phyloP scores from a whole-genome alignment of 1,284 basidiomycete genomes.

The Pyrrhoderma lamaoense region DNA sequence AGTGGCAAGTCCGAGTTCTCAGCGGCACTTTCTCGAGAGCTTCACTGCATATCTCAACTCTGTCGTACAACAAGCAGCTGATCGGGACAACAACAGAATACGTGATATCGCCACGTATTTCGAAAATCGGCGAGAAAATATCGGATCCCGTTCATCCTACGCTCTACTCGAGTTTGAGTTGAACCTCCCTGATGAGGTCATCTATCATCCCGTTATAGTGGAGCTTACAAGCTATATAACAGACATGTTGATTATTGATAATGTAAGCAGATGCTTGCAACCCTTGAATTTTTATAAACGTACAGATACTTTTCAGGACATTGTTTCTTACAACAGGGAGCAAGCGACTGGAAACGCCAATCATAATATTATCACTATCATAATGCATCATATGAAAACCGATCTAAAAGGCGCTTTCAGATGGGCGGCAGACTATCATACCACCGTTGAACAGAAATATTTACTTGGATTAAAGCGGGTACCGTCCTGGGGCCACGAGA shows the following conservation, averaged over 20 bases:
- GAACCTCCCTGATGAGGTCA: slow-evolving; percentile 48
- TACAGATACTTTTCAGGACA: slow-evolving; percentile 38
- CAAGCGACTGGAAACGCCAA: slow-evolving; percentile 45
- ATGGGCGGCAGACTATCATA: slow-evolving; percentile 45
- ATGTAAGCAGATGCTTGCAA: slow-evolving; percentile 31
- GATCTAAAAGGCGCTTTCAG: slow-evolving; percentile 47
- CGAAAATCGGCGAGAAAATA: slow-evolving; percentile 47
- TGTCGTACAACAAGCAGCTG: slow-evolving; percentile 43
- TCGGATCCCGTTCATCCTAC: slow-evolving; percentile 54
- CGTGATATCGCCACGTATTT: slow-evolving; percentile 55
- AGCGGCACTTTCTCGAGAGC: slow-evolving; percentile 49
- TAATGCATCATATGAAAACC: slow-evolving; percentile 45
- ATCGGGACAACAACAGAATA: slow-evolving; percentile 40
- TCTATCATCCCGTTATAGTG: slow-evolving; percentile 44
- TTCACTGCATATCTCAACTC: slow-evolving; percentile 48
- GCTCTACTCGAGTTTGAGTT: slow-evolving; percentile 47
- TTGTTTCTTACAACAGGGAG: slow-evolving; percentile 57
- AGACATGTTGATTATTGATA: slow-evolving; percentile 55
- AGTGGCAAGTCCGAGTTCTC: slow-evolving; percentile 43
- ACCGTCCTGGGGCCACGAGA: slow-evolving; percentile 25
- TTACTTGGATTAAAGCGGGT: neutral
- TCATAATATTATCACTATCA: slow-evolving; percentile 52
- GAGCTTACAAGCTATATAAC: slow-evolving; percentile 47
- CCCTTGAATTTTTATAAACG: no score
- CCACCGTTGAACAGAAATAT: slow-evolving; percentile 20